Conservation (phyloP, 2,329 filamentous ascomycete species). For the Colletotrichum lentis region DNA sequence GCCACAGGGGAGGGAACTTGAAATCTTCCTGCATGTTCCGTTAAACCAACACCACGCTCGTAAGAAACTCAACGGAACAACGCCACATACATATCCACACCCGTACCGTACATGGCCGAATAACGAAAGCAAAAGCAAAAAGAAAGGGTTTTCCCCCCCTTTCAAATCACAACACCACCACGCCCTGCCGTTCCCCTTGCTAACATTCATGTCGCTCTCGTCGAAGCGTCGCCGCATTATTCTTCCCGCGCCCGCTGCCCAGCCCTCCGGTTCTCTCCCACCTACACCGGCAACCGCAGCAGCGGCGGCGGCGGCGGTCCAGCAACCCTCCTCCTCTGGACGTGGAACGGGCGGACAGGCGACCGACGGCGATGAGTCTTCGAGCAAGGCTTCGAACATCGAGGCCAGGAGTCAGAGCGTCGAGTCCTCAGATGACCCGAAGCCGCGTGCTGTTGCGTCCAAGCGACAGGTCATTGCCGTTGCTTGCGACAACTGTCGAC, state of each 20-base stretch:
- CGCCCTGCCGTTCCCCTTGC: not conserved
- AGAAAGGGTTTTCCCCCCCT: too few species aligned
- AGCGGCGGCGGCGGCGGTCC: not conserved
- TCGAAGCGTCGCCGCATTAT: conserved; percentile 34
- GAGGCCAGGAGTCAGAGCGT: conserved; percentile 22
- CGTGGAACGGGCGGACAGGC: not conserved
- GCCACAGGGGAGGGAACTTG: too few species aligned
- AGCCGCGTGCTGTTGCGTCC: conserved; percentile 16
- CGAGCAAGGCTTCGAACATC: not conserved
- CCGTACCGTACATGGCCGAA: not conserved
- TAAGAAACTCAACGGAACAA: not conserved
- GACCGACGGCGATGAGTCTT: not conserved
- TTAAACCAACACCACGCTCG: too few species aligned
- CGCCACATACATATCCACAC: not conserved
- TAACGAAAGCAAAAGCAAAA: not conserved
- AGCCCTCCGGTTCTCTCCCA: not conserved
- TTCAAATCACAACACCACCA: not conserved
- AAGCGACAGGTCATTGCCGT: conserved; percentile 36
- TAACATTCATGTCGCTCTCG: conserved; percentile 27
- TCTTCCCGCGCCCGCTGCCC: conserved; percentile 27
- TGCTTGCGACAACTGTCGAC: conserved; percentile 34
- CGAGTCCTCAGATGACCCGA: conserved; percentile 25
- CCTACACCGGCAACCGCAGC: not conserved
- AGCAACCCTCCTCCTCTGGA: not conserved
- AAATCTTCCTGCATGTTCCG: too few species aligned